These are phyloP conservation scores for Canna indica DNA, from an alignment of 176 grass and related monocot genomes.

Conservation along the genomic window DNA sequence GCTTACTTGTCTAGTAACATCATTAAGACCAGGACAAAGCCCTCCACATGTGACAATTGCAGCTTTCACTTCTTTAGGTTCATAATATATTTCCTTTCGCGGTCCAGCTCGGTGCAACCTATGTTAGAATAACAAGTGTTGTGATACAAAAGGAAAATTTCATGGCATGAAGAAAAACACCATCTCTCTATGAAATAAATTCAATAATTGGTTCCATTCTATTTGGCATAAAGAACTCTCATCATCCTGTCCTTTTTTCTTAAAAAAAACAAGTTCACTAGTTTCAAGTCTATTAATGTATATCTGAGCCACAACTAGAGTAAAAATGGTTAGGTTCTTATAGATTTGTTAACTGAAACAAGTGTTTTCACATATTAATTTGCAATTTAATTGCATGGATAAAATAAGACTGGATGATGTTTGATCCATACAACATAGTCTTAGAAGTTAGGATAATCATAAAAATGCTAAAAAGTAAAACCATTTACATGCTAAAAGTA, in stretches of 20 bases:
- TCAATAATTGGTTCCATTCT: no score
- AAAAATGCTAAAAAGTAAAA: no score
- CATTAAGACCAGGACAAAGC: slow-evolving; percentile 91
- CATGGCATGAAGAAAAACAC: slow-evolving; percentile 7
- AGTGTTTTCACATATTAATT: background rate
- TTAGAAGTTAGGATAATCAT: background rate
- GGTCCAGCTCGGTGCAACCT: slow-evolving; percentile 94
- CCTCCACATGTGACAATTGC: slow-evolving; percentile 96
- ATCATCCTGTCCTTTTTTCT: no score
- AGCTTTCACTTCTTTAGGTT: slow-evolving; percentile 90
- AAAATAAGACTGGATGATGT: background rate
- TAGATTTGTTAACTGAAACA: no score
- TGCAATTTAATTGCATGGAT: no score
- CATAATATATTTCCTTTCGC: slow-evolving; percentile 85
- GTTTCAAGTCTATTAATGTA: background rate
- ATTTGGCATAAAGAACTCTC: no score
- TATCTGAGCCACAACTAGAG: no score
- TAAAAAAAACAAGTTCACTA: no score
- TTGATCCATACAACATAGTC: background rate
- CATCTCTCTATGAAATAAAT: background rate
- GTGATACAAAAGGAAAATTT: background rate
- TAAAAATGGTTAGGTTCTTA: no score
- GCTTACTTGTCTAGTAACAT: slow-evolving; percentile 89
- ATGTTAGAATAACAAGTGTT: slow-evolving; percentile 15
- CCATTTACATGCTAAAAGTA: no score